Base-by-base conservation (phyloP, 176 grass and related monocot species). In the Hsuehochloa calcarea region DNA sequence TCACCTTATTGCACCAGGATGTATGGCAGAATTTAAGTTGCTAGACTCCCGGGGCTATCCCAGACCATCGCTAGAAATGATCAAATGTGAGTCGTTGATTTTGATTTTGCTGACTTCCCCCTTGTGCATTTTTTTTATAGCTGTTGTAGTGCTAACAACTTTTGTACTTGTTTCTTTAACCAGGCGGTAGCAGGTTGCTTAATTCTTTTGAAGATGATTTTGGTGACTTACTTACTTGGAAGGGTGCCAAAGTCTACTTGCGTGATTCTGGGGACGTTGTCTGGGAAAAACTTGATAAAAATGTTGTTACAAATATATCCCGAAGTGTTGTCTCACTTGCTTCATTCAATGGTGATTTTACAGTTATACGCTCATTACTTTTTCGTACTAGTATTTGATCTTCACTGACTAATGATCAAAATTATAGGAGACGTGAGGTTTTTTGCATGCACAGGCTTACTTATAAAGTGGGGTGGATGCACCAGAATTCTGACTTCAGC, bases 321-420 rank as follows among this genome's bases (percentile, higher is more conserved):
- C 69, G 17, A 22, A 25, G 37, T 81, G 69, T 75, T 81, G 69
- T 87, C 23, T 81, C 77, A 2, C 58, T 86, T 81, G 69, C 78
- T 54, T 87, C 85, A 56, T 87, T 81, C 60, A 46, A 35, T 35
- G 78, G 78, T 87, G 37, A 52, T 45, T 87, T 74, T 55, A 41
- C 45, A 55, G 58, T 10, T 16, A 3, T 34, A 43, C 65, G 52
- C 8, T 63, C 4, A 0, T 80, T 86, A 65, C 68, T 51, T 86
- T 66, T 49, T 7, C 3, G 0, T 22, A 37, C 0, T 41, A 11
- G 10, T 75, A n/a, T 77, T 31, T 52, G 15, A 52, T 65, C 67
- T 15, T 54, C 45, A 80, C 41, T 17, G 19, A 49, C 29, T 86
- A 72, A 70, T 78, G 56, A 58, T 46, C 41, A 8, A 69, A 79